phyloP scores from a whole-genome alignment of 2,329 filamentous ascomycete species.

The Venturiaceae sp. region DNA sequence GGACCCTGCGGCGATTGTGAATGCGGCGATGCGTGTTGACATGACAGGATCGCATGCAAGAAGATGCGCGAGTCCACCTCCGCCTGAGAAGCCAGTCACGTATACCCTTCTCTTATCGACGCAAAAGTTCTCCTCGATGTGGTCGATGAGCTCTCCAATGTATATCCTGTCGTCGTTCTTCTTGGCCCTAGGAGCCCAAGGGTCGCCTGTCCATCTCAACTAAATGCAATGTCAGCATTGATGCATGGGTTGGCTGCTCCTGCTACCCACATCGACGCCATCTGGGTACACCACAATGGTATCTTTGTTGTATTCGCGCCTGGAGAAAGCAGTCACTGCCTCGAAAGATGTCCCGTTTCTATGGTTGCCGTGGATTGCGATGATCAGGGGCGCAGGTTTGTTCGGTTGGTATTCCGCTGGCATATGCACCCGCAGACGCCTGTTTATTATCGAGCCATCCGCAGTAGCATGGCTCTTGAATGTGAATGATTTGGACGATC shows the following conservation, averaged over 20 bases:
- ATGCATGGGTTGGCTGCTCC: no score
- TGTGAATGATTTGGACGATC: neutral
- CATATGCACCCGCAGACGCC: neutral
- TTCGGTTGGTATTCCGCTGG: neutral
- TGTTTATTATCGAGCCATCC: neutral
- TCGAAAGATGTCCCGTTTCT: slow-evolving; percentile 3
- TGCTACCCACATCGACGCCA: neutral
- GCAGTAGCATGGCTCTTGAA: neutral
- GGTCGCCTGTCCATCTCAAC: slow-evolving; percentile 3
- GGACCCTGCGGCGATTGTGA: slow-evolving; percentile 18
- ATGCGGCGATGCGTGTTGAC: slow-evolving; percentile 33
- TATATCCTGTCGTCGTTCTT: neutral
- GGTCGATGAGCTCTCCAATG: neutral
- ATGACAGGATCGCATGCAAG: slow-evolving; percentile 33
- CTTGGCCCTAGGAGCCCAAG: neutral
- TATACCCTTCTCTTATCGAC: slow-evolving; percentile 35
- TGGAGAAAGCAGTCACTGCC: neutral
- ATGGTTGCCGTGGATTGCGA: neutral
- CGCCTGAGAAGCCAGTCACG: slow-evolving; percentile 36
- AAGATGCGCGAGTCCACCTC: slow-evolving; percentile 37
- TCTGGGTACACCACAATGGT: slow-evolving; percentile 1
- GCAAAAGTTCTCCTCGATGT: neutral
- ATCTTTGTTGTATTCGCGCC: neutral
- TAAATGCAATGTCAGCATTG: neutral
- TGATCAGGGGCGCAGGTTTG: neutral